Conservation (phyloP, 345 rosid species). For the Hibiscus tridactylites region DNA sequence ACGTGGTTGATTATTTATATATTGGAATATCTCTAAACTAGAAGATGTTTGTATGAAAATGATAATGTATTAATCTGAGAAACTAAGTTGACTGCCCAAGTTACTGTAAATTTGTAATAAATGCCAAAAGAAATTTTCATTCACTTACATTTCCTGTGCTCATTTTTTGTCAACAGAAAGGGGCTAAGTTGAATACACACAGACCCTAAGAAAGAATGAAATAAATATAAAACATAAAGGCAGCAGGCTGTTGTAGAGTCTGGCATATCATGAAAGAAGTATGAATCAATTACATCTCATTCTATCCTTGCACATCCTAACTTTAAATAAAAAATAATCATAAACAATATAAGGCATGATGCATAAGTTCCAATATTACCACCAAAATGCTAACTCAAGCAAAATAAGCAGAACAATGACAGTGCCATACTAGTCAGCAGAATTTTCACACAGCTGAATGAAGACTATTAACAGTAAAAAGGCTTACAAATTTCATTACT, state of each 20-base stretch:
- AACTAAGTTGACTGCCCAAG: background rate
- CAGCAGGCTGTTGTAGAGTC: background rate
- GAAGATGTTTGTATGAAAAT: background rate
- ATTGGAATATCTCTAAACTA: background rate
- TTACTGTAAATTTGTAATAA: background rate
- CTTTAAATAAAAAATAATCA: background rate
- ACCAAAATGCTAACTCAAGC: background rate
- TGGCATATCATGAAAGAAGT: background rate
- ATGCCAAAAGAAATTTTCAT: background rate
- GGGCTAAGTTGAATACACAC: background rate
- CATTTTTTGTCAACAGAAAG: background rate
- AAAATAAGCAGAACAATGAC: background rate
- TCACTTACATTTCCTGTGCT: background rate
- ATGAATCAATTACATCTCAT: background rate
- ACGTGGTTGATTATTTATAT: no score
- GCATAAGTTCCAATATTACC: background rate
- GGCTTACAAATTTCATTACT: background rate
- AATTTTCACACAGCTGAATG: background rate
- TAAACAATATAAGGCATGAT: background rate
- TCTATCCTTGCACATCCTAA: background rate
- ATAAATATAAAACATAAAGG: background rate
- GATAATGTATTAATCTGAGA: background rate
- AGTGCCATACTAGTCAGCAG: background rate
- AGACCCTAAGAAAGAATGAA: background rate
- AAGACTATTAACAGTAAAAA: background rate